These are phyloP conservation scores for Fraxinus quadrangulata DNA, from an alignment of 257 asterid species.

Conservation along the genomic window DNA sequence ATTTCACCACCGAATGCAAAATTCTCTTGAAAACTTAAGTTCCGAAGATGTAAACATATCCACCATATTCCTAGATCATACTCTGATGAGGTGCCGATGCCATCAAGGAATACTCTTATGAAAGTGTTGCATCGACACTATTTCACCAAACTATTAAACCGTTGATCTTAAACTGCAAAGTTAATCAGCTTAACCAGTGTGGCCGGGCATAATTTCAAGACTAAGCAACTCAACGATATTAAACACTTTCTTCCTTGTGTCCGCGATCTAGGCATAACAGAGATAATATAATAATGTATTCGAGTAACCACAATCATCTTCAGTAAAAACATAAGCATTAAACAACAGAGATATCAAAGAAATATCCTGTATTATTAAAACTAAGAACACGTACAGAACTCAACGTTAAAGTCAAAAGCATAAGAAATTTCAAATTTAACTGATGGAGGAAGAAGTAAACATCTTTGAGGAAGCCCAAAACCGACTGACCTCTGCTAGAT, in stretches of 20 bases:
- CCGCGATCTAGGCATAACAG: not conserved
- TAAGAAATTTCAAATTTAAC: slow-evolving; percentile 10
- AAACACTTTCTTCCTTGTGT: not conserved
- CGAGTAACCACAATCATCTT: not conserved
- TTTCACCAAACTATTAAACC: not conserved
- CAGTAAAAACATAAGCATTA: not conserved
- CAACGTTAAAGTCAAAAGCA: not conserved
- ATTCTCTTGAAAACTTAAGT: not conserved
- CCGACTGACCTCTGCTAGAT: not conserved
- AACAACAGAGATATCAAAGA: not conserved
- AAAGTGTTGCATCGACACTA: not conserved
- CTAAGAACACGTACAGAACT: not conserved
- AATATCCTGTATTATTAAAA: not conserved
- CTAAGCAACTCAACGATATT: not conserved
- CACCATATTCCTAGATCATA: not conserved
- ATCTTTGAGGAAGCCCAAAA: not conserved
- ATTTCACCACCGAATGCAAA: not conserved
- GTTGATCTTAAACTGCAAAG: not conserved
- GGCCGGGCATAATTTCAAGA: not conserved
- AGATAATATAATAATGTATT: not conserved
- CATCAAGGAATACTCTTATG: not conserved
- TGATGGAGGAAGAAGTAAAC: not conserved
- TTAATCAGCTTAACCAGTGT: not conserved
- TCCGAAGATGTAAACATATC: not conserved
- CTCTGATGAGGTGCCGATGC: not conserved